phyloP scores from a whole-genome alignment of 2,329 filamentous ascomycete genomes.

The Botrytis galanthina region DNA sequence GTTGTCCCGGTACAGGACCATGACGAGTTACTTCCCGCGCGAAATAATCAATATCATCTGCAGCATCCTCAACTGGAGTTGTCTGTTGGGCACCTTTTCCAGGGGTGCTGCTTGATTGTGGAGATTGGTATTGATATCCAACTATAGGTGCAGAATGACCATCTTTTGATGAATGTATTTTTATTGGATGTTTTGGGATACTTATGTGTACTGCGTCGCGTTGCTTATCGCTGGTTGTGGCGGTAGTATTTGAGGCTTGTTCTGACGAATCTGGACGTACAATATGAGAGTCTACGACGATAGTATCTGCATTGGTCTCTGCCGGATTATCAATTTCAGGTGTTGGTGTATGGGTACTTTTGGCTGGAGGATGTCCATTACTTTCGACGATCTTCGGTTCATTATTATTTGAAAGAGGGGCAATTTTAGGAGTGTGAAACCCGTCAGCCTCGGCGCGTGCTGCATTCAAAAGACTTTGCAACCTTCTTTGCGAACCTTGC shows the following conservation, averaged over 20 bases:
- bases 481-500: slow-evolving; percentile 10
- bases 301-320: not conserved
- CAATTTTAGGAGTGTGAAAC: not conserved
- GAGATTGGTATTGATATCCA: not conserved
- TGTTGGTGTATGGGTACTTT: not conserved
- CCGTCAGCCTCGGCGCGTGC: slow-evolving; percentile 9
- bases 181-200: not conserved
- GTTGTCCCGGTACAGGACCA: not conserved
- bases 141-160: not conserved
- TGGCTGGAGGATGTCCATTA: not conserved
- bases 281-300: not conserved
- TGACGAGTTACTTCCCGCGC: not conserved
- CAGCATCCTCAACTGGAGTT: not conserved
- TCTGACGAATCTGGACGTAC: not conserved
- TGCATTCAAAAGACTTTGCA: slow-evolving; percentile 15
- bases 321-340: not conserved
- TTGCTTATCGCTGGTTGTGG: not conserved
- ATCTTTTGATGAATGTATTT: not conserved
- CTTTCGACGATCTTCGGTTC: not conserved
- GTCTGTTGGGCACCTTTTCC: not conserved
- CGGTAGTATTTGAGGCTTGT: not conserved
- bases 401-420: not conserved
- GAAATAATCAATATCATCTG: slow-evolving; percentile 8
- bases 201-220: not conserved
- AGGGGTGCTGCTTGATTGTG: not conserved